A percentile compares a stretch with the other conserved stretches of the same genome.
Evolutionary conservation across 2,329 filamentous ascomycete genomes (phyloP).

Genomic region (Aspergillus chevalieri): DNA sequence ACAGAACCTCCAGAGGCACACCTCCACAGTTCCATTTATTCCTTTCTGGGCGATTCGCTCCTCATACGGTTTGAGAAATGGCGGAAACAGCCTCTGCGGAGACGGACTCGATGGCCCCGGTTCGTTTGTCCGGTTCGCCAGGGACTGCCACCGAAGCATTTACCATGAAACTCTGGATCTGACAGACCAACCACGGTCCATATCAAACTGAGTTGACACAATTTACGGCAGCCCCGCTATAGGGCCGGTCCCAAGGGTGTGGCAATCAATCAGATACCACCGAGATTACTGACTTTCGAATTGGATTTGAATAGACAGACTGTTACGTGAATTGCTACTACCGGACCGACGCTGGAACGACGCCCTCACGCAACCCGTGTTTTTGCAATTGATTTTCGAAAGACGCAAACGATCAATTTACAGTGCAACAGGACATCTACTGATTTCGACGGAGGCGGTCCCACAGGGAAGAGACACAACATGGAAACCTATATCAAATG

Average conservation of each 20-base stretch:
- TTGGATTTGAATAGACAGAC: neutral
- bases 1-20: neutral
- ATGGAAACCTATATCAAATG: too few species aligned
- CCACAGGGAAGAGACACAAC: too few species aligned
- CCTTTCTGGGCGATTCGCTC: neutral
- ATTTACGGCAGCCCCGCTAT: neutral
- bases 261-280: neutral
- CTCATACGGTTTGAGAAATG: neutral
- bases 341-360: too few species aligned
- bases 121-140: constrained; percentile 18
- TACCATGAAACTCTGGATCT: neutral
- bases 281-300: neutral
- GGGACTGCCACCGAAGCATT: constrained; percentile 10
- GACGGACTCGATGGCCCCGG: constrained; percentile 7
- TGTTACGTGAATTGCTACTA: neutral
- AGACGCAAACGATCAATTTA: too few species aligned
- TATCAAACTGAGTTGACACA: neutral
- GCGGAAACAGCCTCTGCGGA: constrained; percentile 4
- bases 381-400: too few species aligned
- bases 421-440: too few species aligned
- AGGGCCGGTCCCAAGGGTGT: neutral
- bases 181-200: neutral
- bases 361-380: too few species aligned
- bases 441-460: too few species aligned
- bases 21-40: constrained; percentile 8